phyloP scores from a whole-genome alignment of 768 basidiomycete species.

The Cyclocybe aegerita region DNA sequence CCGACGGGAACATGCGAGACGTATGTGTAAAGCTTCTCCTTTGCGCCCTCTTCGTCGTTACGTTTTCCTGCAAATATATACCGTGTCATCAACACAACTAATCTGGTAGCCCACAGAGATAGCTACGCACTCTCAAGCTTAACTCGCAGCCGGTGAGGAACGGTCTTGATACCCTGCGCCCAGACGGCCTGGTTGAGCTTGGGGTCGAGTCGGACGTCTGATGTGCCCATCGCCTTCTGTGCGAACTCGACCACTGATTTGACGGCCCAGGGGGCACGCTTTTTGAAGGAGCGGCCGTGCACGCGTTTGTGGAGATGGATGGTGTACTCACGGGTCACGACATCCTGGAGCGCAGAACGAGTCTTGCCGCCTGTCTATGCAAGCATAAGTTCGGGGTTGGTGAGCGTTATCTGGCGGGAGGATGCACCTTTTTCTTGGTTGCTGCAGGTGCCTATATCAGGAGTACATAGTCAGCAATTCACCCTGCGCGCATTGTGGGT shows the following conservation, averaged over 20 bases:
- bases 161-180: constrained; percentile 91
- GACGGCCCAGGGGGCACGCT: constrained; percentile 95
- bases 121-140: constrained; percentile 78
- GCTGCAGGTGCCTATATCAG: constrained; percentile 44
- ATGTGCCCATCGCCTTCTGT: constrained; percentile 92
- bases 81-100: constrained; percentile 3
- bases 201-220: constrained; percentile 92
- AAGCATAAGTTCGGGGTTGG: background rate
- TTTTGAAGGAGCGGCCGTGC: constrained; percentile 93
- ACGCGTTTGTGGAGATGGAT: constrained; percentile 96
- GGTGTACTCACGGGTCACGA: constrained; percentile 98
- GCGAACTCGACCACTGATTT: constrained; percentile 94
- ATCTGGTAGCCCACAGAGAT: background rate
- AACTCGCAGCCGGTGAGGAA: constrained; percentile 89
- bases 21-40: constrained; percentile 96
- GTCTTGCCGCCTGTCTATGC: constrained; percentile 74
- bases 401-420: background rate
- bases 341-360: constrained; percentile 96
- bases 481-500: constrained; percentile 3
- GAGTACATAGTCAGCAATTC: constrained; percentile 2
- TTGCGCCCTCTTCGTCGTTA: constrained; percentile 98
- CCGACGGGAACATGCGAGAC: constrained; percentile 77
- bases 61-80: constrained; percentile 70
- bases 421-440: constrained; percentile 58
- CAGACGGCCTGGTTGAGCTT: constrained; percentile 96